Evolutionary conservation across 805 yeast species (phyloP).

Genomic region (Peterozyma toletana): DNA sequence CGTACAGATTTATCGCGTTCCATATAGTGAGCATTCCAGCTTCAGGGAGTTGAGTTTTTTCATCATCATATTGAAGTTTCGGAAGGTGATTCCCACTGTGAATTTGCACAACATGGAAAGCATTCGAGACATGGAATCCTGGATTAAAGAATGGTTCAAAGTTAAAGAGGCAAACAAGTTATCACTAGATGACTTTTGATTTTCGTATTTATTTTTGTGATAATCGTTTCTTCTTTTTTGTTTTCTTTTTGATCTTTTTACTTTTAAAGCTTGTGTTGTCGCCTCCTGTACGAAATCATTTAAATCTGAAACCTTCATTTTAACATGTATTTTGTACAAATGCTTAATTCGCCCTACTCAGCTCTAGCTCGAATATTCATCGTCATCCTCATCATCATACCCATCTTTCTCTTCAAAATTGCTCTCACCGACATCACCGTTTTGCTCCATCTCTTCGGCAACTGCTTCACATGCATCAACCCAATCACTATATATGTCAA

Average conservation of each 20-base stretch:
- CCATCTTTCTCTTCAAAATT: constrained; percentile 21
- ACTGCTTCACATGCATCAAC: constrained; percentile 92
- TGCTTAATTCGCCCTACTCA: no score
- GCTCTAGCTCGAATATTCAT: constrained; percentile 11
- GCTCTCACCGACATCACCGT: constrained; percentile 21
- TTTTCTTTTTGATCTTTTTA: no score
- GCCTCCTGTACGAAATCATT: no score
- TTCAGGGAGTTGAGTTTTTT: constrained; percentile 72
- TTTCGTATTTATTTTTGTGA: neutral
- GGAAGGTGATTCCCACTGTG: constrained; percentile 74
- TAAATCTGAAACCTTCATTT: no score
- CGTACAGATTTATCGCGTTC: constrained; percentile 53
- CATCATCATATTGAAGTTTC: constrained; percentile 42
- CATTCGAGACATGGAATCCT: constrained; percentile 21
- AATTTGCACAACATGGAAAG: constrained; percentile 25
- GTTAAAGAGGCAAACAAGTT: constrained; percentile 9
- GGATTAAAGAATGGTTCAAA: constrained; percentile 26
- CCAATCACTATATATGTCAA: constrained; percentile 96
- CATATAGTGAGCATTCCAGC: constrained; percentile 93
- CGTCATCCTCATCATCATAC: constrained; percentile 17
- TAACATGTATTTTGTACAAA: no score
- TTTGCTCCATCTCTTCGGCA: constrained; percentile 57
- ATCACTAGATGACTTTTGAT: constrained; percentile 10
- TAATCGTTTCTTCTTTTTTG: neutral
- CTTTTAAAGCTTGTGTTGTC: no score